Evolutionary conservation across 2,329 filamentous ascomycete genomes (phyloP).

Genomic region (Monosporascus sp.): DNA sequence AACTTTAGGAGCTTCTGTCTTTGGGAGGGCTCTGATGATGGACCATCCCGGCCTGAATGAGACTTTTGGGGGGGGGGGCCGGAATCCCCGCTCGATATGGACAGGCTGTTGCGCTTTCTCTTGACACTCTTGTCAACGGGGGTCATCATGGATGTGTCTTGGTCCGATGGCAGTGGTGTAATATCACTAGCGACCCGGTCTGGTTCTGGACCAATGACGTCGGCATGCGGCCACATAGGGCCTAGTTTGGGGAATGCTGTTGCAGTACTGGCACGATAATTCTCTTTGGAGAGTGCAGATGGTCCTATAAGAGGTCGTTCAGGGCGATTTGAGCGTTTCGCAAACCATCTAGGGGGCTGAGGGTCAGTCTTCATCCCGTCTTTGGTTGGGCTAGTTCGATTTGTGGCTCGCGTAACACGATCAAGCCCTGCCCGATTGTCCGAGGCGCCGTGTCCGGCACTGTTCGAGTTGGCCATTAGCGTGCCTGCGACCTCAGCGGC

Average conservation of each 20-base stretch:
- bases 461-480: not conserved
- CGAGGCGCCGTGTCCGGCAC: not conserved
- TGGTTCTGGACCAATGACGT: not conserved
- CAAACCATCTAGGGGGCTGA: not conserved
- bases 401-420: not conserved
- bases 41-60: no score
- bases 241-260: not conserved
- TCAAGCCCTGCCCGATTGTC: not conserved
- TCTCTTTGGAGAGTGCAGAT: not conserved
- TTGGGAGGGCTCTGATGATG: no score
- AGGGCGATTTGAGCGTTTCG: slow-evolving; percentile 2
- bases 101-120: no score
- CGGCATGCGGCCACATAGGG: not conserved
- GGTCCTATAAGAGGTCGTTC: not conserved
- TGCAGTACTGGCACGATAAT: not conserved
- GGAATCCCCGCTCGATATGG: no score
- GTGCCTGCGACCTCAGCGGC: not conserved
- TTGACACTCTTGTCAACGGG: no score
- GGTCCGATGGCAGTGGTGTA: no score
- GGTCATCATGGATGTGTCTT: no score
- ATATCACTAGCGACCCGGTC: not conserved
- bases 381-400: not conserved
- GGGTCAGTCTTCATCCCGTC: not conserved
- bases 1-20: no score
- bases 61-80: no score